Evolutionary conservation across 495 filamentous ascomycete genomes (phyloP), one percentile per base, ranked within the genome.

Genomic region (Halenospora varia): DNA sequence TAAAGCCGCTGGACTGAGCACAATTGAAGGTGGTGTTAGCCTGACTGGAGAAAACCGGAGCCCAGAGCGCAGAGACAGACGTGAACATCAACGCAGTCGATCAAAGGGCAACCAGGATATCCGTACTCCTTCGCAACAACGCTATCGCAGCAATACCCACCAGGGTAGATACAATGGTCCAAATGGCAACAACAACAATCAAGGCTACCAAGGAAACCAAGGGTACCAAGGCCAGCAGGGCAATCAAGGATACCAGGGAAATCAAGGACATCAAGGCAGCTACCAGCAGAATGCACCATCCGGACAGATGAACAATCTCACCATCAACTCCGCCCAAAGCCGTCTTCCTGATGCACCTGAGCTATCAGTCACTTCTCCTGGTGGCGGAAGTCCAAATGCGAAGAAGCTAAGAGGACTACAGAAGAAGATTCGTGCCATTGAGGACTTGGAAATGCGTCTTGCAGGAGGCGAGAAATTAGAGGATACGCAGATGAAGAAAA

Each of bases 401-500:
- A 98, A 97, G 82, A 97, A 97, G 75, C 78, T 96, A 45, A 78
- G 94, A 22, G 88, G 88, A 20, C 78, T 98, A 58, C 77, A 95
- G 70, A 98, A 98, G 82, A 98, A 98, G 80, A 84, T 98, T 55
- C 84, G 94, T 3, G 94, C 94, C 11, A 98, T 98, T 65, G 94
- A 97, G 62, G 94, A 98, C 68, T 75, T 98, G 54, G 96, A 97
- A 78, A 94, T 96, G 91, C 82, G 94, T 51, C 83, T 89, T 59
- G 94, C 93, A 2, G 84, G 84, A 35, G 95, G 94, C 10, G 94
- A 98, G 80, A 97, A 96, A 76, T 70, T 98, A 55, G 94, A 98
- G 73, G 92, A 96, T 69, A 98, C 94, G 48, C 94, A 98, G 77
- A 83, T 97, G 78, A 95, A 94, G 82, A 98, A 98, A 81, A 98